These are phyloP conservation scores for Ustilago nuda DNA, from an alignment of 1,284 basidiomycete species.

Conservation along the genomic window DNA sequence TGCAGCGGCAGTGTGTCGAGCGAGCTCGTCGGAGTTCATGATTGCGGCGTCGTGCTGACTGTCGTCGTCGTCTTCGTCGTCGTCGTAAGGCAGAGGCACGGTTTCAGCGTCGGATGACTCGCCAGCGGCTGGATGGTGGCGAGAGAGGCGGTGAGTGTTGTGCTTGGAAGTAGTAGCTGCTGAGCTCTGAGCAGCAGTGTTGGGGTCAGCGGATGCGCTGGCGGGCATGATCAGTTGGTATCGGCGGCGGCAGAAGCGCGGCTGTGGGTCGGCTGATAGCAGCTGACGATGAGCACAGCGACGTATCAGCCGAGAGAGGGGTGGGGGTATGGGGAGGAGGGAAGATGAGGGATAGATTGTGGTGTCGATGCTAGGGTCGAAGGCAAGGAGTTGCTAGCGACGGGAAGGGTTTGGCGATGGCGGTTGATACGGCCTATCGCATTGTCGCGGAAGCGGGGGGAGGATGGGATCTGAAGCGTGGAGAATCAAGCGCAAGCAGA, in stretches of 20 bases:
- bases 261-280: conserved; percentile 24
- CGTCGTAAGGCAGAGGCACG: conserved; percentile 59
- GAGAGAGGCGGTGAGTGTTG: not conserved
- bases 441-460: conserved; percentile 11
- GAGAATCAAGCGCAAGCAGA: not conserved
- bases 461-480: not conserved
- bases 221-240: conserved; percentile 41
- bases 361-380: not conserved
- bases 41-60: conserved; percentile 12
- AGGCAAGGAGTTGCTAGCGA: not conserved
- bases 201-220: conserved; percentile 29
- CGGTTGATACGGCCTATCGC: conserved; percentile 18
- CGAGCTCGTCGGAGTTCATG: conserved; percentile 43
- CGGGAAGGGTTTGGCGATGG: not conserved
- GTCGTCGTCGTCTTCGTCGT: conserved; percentile 26
- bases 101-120: conserved; percentile 63
- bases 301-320: not conserved
- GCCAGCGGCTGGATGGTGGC: conserved; percentile 21
- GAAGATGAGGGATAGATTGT: not conserved
- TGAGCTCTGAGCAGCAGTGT: conserved; percentile 35
- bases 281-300: conserved; percentile 21
- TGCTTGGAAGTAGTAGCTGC: conserved; percentile 21
- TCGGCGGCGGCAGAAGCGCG: conserved; percentile 39
- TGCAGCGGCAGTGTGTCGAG: conserved; percentile 25
- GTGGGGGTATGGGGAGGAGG: not conserved